phyloP scores from a whole-genome alignment of 176 grass and related monocot genomes.

The Oryza meyeriana region DNA sequence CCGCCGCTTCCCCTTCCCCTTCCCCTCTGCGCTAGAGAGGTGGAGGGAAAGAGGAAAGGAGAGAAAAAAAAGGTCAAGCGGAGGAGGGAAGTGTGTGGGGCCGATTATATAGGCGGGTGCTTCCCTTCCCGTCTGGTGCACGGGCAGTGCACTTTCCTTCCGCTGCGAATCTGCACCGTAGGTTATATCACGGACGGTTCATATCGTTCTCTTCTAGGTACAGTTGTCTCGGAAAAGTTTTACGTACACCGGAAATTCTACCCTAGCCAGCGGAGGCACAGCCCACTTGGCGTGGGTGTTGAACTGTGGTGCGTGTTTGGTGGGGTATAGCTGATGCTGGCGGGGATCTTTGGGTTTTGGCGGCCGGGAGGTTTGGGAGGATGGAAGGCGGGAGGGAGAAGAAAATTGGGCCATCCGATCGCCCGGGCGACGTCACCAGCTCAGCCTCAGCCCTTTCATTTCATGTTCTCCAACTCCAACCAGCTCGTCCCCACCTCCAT shows the following conservation, averaged over 20 bases:
- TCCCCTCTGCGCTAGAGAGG: neutral
- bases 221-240: neutral
- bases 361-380: neutral
- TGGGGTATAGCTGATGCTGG: neutral
- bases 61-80: neutral
- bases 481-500: too few relatives aligned
- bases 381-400: neutral
- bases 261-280: neutral
- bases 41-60: neutral
- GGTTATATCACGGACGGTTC: neutral
- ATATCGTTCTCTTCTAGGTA: neutral
- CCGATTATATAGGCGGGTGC: neutral
- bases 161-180: neutral
- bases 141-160: too few relatives aligned
- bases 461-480: too few relatives aligned
- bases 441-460: too few relatives aligned
- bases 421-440: too few relatives aligned
- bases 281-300: neutral
- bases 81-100: neutral
- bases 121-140: too few relatives aligned
- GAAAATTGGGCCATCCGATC: too few relatives aligned
- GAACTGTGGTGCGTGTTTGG: neutral
- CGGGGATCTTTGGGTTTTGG: neutral
- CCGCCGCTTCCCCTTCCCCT: neutral
- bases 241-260: neutral